Percentiles rank a stretch among this genome's conserved stretches.
Conservation (phyloP, 441 rosid species). For the Eruca vesicaria region DNA sequence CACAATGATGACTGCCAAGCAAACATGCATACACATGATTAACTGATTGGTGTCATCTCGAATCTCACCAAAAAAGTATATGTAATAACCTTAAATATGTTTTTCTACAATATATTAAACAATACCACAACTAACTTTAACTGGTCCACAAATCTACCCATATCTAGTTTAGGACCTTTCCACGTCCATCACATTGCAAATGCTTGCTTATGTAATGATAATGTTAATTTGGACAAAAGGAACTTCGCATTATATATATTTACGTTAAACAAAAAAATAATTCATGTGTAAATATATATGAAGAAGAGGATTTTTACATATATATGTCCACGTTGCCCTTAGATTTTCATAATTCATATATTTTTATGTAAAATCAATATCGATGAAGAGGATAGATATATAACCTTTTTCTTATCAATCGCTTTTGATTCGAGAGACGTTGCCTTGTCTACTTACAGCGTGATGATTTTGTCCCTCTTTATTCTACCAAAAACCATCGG, state of each 20-base stretch:
- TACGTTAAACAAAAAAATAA: not conserved
- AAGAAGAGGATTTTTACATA: no score
- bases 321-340: not conserved
- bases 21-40: not conserved
- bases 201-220: constrained; percentile 10
- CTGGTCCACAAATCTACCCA: constrained; percentile 24
- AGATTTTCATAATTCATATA: not conserved
- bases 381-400: no score
- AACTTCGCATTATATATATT: not conserved
- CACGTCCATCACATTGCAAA: constrained; percentile 16
- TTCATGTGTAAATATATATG: not conserved
- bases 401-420: no score
- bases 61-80: not conserved
- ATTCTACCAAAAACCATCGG: no score
- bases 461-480: no score
- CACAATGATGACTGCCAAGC: not conserved
- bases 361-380: not conserved
- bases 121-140: constrained; percentile 12
- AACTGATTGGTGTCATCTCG: not conserved
- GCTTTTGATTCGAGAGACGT: no score
- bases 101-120: not conserved
- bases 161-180: not conserved
- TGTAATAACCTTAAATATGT: not conserved
- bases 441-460: no score
- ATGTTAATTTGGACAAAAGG: not conserved